Evolutionary conservation across 495 filamentous ascomycete species (phyloP).

Genomic region (Cladorrhinum samala): DNA sequence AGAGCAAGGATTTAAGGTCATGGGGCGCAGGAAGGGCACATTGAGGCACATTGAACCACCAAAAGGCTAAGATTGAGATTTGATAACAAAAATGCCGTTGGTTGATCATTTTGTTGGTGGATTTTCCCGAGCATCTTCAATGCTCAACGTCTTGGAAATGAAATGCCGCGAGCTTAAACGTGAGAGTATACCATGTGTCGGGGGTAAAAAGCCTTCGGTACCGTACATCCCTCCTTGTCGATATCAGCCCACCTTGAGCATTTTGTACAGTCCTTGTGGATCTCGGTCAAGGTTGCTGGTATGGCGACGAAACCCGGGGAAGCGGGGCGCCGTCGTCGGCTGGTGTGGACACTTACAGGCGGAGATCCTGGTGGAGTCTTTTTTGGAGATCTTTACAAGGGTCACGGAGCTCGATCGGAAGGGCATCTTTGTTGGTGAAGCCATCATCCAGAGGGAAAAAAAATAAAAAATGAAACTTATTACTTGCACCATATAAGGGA

Average conservation of each 20-base stretch:
- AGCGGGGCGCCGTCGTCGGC: constrained; percentile 12
- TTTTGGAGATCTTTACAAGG: constrained; percentile 2
- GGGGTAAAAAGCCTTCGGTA: not conserved
- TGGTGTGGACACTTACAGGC: too few relatives aligned
- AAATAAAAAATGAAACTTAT: too few relatives aligned
- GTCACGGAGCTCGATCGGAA: not conserved
- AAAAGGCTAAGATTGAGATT: not conserved
- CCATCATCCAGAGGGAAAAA: too few relatives aligned
- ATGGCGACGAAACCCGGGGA: constrained; percentile 15
- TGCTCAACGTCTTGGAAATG: not conserved
- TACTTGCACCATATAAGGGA: too few relatives aligned
- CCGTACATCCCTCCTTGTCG: not conserved
- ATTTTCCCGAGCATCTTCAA: too few relatives aligned
- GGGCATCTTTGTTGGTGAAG: too few relatives aligned
- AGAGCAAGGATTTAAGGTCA: constrained; percentile 24
- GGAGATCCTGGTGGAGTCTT: constrained; percentile 1
- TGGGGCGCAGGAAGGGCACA: constrained; percentile 19
- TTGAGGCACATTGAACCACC: not conserved
- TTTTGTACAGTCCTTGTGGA: not conserved
- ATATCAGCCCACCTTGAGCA: not conserved
- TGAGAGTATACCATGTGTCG: not conserved
- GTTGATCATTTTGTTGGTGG: too few relatives aligned
- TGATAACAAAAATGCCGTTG: too few relatives aligned
- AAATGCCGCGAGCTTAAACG: not conserved
- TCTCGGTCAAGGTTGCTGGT: not conserved